A percentile compares a stretch with the other conserved stretches of the same genome.
These are phyloP conservation scores for Globisporangium irregulare DNA, from an alignment of 352 stramenopile genomes.

Conservation along the genomic window DNA sequence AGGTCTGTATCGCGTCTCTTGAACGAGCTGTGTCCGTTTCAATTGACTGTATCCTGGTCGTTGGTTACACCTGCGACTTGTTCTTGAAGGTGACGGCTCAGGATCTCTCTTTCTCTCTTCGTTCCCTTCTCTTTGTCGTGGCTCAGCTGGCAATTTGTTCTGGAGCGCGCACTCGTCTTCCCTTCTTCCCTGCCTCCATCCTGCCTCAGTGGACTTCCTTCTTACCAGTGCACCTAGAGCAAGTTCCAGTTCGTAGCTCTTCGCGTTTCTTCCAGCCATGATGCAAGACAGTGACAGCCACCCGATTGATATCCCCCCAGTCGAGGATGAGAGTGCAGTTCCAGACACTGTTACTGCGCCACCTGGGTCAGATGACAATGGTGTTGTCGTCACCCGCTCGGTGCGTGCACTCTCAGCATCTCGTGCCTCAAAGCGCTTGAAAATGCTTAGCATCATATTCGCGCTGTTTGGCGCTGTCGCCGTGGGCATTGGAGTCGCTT, in stretches of 20 bases:
- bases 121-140: background rate
- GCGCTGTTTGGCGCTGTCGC: conserved; percentile 17
- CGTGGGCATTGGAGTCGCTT: conserved; percentile 15
- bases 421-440: conserved; percentile 11
- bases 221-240: background rate
- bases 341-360: background rate
- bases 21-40: background rate
- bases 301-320: conserved; percentile 7
- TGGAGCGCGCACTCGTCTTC: background rate
- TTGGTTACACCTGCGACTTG: background rate
- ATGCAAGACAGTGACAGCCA: conserved; percentile 12
- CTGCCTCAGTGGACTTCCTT: background rate
- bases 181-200: background rate
- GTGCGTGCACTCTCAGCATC: background rate
- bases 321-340: background rate
- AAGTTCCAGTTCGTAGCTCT: conserved; percentile 4
- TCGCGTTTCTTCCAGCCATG: conserved; percentile 3
- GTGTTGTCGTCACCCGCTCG: background rate
- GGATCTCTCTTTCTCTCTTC: background rate
- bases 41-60: background rate
- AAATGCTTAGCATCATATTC: conserved; percentile 18
- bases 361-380: background rate
- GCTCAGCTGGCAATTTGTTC: conserved; percentile 1
- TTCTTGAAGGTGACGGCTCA: background rate
- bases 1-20: background rate